Percentiles rank a stretch among this genome's conserved stretches.
These are phyloP conservation scores for Populus tomentosa DNA, from an alignment of 441 rosid genomes.

Conservation along the genomic window DNA sequence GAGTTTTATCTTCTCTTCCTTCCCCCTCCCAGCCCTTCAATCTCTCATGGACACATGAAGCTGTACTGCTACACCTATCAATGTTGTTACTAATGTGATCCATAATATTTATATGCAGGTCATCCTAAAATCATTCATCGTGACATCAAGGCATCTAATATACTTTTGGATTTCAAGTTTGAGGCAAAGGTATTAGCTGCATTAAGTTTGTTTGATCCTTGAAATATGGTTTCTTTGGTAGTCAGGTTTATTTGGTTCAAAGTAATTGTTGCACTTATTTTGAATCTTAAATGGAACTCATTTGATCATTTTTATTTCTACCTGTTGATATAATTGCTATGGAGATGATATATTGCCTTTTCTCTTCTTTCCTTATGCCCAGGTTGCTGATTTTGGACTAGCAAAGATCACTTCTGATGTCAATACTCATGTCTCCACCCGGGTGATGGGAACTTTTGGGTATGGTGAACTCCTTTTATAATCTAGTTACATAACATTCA, in stretches of 20 bases:
- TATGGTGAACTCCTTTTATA: conserved; percentile 28
- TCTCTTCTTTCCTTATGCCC: conserved; percentile 5
- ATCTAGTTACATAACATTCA: neutral
- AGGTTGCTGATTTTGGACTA: conserved; percentile 99
- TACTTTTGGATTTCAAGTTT: conserved; percentile 83
- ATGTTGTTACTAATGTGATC: neutral
- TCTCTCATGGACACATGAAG: neutral
- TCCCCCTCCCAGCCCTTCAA: neutral
- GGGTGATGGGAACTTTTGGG: conserved; percentile 99
- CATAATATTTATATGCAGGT: conserved; percentile 41
- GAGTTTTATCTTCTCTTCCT: conserved; percentile 18
- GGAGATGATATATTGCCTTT: neutral
- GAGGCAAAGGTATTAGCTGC: conserved; percentile 75
- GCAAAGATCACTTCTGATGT: conserved; percentile 82
- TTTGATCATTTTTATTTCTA: neutral
- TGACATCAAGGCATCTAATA: conserved; percentile 88
- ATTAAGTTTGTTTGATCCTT: neutral
- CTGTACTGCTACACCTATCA: neutral
- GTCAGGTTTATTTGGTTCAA: neutral
- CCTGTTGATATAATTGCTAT: neutral
- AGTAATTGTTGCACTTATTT: neutral
- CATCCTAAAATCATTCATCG: conserved; percentile 99
- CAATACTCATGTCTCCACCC: conserved; percentile 92
- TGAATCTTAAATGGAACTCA: neutral
- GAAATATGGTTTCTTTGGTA: neutral